Conservation (phyloP, 176 grass and related monocot species). For the Rhipidocladum racemiflorum region DNA sequence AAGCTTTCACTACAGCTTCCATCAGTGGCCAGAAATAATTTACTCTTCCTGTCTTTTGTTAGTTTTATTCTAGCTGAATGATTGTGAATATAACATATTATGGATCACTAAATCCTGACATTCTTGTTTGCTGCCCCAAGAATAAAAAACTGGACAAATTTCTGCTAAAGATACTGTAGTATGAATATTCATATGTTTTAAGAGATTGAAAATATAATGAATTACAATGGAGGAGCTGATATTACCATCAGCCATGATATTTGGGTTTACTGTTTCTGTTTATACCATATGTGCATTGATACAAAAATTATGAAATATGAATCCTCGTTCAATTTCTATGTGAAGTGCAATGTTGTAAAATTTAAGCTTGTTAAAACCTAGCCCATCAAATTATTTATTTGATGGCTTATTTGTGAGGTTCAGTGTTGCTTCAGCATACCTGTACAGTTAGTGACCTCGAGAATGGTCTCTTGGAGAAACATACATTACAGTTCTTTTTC, state of each 20-base stretch:
- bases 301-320: background rate
- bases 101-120: background rate
- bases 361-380: background rate
- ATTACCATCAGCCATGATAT: background rate
- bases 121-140: background rate
- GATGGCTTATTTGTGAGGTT: background rate
- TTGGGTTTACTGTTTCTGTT: background rate
- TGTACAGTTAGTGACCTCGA: background rate
- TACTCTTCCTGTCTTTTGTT: background rate
- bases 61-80: background rate
- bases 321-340: background rate
- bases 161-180: background rate
- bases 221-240: background rate
- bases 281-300: background rate
- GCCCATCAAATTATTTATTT: background rate
- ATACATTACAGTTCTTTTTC: background rate
- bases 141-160: background rate
- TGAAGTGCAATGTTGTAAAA: background rate
- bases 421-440: background rate
- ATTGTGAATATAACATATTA: background rate
- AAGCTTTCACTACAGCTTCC: background rate
- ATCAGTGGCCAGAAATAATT: background rate
- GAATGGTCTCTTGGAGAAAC: background rate
- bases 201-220: background rate
- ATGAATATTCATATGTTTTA: constrained; percentile 3